Evolutionary conservation across 1,139 yeast genomes (phyloP), one percentile per base, ranked within the genome.

Genomic region (Zygotorulaspora mrakii): DNA sequence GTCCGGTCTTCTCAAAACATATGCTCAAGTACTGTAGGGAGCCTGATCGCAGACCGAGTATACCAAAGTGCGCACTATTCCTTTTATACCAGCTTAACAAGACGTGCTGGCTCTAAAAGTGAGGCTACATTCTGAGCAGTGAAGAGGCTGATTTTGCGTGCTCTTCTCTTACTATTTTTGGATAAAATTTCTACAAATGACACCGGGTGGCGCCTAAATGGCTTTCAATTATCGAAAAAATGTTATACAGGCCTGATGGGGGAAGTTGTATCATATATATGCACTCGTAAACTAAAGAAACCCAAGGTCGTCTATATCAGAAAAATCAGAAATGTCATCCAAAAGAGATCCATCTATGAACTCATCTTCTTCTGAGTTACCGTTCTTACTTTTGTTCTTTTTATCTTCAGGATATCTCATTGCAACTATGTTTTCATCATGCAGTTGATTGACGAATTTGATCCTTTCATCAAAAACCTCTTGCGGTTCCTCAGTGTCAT

Each of bases 371-470:
- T 46, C 49, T 8, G 47, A 28, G 10, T 34, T 25, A 17, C 42
- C 46, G 18, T 43, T 43, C 28, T 42, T 48, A 24, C 48, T 48
- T 40, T 50, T 52, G 31, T 39, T 33, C 17, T 43, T 57, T 31
- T 49, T 53, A 41, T 57, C 57, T 27, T 59, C 62, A 5, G 96
- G 95, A 65, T 85, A 94, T 57, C 97, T 78, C 97, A 94, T 88
- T 14, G 95, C 87, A 68, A 87, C 85, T 43, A 91, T 95, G 62
- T 88, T 79, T 56, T 91, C 97, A 54, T 88, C 87, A 66, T 91
- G 95, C 52, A 94, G 74, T 34, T 83, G 75, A 66, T 88, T 85
- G 61, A 96, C 91, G 65, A 91, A 94, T 57, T 79, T 79, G 65
- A 91, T 89, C 70, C 98, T 83, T 64, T 87, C 95, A 65, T 91